Conservation (phyloP, 2,329 filamentous ascomycete genomes). For the Ophiosphaerella narmari region DNA sequence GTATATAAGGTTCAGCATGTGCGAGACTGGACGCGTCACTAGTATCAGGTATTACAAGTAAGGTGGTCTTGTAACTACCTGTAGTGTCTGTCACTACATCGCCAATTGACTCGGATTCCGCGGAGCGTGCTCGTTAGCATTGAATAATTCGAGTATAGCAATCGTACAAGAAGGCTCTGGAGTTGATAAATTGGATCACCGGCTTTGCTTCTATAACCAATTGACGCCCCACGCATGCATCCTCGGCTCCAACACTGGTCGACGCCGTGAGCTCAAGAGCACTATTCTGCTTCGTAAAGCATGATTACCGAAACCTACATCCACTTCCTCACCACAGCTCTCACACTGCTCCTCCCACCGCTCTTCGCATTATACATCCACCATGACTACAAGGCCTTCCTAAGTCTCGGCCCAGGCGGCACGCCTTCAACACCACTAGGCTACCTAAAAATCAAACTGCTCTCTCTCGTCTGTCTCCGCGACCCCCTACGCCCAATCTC, state of each 20-base stretch:
- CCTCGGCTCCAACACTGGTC: neutral
- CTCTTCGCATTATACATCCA: slow-evolving; percentile 53
- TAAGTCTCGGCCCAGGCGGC: slow-evolving; percentile 78
- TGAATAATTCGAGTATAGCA: too few species aligned
- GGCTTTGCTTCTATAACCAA: neutral
- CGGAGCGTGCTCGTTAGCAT: too few species aligned
- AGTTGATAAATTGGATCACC: neutral
- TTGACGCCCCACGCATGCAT: neutral
- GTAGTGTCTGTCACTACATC: neutral
- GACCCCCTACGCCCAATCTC: slow-evolving; percentile 68
- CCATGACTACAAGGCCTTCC: slow-evolving; percentile 75
- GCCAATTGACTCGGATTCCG: too few species aligned
- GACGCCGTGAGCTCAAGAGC: neutral
- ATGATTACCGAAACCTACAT: slow-evolving; percentile 10
- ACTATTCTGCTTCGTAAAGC: slow-evolving; percentile 1
- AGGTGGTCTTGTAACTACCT: neutral
- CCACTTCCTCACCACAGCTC: slow-evolving; percentile 19
- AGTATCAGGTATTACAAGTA: neutral
- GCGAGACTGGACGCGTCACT: neutral
- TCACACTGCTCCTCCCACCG: slow-evolving; percentile 34
- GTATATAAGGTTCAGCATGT: slow-evolving; percentile 2
- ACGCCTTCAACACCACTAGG: slow-evolving; percentile 74
- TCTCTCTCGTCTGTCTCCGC: slow-evolving; percentile 72
- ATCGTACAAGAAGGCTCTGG: too few species aligned
- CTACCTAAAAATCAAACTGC: slow-evolving; percentile 73